These are phyloP conservation scores for Verticillium albo-atrum DNA, from an alignment of 2,329 filamentous ascomycete genomes.

Conservation along the genomic window DNA sequence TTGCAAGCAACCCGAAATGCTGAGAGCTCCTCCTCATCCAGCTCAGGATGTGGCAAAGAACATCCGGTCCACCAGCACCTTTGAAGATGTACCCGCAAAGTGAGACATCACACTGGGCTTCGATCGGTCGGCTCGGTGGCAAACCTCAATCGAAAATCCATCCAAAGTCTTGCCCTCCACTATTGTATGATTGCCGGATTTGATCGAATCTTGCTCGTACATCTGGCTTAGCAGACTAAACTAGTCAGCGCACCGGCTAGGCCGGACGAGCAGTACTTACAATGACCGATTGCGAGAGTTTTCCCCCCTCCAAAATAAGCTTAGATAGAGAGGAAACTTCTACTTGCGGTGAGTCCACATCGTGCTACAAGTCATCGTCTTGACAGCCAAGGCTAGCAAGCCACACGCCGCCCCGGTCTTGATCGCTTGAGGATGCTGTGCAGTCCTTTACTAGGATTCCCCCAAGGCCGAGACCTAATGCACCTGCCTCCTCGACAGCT, in stretches of 20 bases:
- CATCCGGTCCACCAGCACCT: background rate
- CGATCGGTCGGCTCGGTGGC: background rate
- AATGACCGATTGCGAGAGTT: background rate
- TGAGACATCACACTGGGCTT: background rate
- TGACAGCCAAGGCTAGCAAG: background rate
- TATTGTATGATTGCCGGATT: background rate
- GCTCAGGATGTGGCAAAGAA: background rate
- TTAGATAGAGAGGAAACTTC: background rate
- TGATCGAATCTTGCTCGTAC: background rate
- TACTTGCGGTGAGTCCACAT: background rate
- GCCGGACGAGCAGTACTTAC: background rate
- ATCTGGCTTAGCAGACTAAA: background rate
- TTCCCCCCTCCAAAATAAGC: background rate
- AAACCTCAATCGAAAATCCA: background rate
- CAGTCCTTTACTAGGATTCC: background rate
- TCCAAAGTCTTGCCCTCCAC: background rate
- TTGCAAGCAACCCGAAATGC: background rate
- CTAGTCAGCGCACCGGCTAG: background rate
- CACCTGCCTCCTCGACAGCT: background rate
- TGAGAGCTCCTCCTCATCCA: background rate
- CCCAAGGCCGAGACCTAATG: background rate
- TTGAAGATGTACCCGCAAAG: background rate
- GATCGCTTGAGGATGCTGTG: background rate
- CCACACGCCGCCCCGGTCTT: background rate
- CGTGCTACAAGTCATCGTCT: background rate